Evolutionary conservation across 306 rosid genomes (phyloP).

Genomic region (Citrullus mucosospermus): DNA sequence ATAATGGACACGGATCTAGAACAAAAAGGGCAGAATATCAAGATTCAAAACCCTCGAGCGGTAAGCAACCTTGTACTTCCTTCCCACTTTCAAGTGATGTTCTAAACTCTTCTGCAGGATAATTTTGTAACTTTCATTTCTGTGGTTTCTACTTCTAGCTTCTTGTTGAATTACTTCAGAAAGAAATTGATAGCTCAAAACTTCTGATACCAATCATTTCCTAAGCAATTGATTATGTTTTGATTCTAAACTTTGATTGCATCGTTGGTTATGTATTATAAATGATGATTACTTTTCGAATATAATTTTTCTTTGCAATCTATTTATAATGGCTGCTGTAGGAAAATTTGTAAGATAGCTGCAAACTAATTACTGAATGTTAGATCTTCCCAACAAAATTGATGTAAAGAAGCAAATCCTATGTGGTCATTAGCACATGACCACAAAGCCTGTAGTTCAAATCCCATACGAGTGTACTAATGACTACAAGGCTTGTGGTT

Average conservation of each 20-base stretch:
- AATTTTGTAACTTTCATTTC: neutral
- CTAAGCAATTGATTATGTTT: neutral
- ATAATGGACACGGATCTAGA: conserved; percentile 10
- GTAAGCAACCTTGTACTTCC: conserved; percentile 3
- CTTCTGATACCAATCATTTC: neutral
- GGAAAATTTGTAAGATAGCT: neutral
- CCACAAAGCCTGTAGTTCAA: no score
- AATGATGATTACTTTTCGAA: neutral
- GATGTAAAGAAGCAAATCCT: neutral
- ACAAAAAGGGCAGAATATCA: conserved; percentile 10
- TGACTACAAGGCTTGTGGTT: no score
- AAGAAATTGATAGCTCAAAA: neutral
- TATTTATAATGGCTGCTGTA: neutral
- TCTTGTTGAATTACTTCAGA: neutral
- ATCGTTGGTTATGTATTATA: neutral
- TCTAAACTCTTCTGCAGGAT: neutral
- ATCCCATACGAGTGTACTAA: no score
- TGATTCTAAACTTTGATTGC: neutral
- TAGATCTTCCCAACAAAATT: neutral
- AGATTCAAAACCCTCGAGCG: conserved; percentile 12
- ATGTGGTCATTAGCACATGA: neutral
- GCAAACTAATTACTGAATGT: neutral
- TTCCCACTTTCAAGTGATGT: neutral
- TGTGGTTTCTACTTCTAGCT: neutral
- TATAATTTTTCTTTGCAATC: neutral